These are phyloP conservation scores for Acanthamoeba triangularis DNA, from an alignment of 208 protist genomes.

Conservation along the genomic window DNA sequence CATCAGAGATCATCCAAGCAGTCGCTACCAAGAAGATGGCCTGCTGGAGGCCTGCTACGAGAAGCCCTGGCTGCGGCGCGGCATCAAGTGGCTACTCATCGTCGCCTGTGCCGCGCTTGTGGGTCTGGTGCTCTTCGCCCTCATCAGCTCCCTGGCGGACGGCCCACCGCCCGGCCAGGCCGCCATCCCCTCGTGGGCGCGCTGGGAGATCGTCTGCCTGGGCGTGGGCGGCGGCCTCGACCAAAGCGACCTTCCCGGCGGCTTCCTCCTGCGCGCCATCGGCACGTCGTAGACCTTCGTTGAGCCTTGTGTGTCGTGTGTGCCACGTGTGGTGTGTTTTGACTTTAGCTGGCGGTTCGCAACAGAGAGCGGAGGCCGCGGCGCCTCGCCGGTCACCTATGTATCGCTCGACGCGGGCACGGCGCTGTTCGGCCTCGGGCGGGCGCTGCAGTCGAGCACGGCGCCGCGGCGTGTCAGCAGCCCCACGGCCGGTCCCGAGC, in stretches of 20 bases:
- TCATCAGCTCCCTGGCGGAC: background rate
- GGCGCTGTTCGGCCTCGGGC: background rate
- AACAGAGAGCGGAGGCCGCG: background rate
- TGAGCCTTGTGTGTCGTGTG: background rate
- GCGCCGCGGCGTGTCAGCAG: background rate
- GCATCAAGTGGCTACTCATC: background rate
- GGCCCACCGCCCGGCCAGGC: background rate
- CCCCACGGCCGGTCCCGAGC: background rate
- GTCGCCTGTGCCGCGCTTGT: background rate
- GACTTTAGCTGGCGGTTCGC: background rate
- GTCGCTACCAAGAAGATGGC: background rate
- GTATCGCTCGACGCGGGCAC: constrained; percentile 13
- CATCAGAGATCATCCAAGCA: background rate
- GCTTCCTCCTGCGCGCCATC: background rate
- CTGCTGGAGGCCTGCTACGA: background rate
- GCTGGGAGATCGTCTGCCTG: constrained; percentile 28
- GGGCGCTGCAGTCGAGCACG: background rate
- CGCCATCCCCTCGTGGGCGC: background rate
- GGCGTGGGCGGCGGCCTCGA: constrained; percentile 37
- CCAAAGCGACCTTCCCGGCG: constrained; percentile 6
- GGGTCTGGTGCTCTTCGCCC: background rate
- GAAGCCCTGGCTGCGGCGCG: background rate
- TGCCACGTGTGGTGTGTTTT: background rate
- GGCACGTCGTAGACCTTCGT: background rate
- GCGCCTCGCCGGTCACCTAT: background rate